phyloP scores from a whole-genome alignment of 2,329 filamentous ascomycete genomes.

The Ascocoryne sarcoides region DNA sequence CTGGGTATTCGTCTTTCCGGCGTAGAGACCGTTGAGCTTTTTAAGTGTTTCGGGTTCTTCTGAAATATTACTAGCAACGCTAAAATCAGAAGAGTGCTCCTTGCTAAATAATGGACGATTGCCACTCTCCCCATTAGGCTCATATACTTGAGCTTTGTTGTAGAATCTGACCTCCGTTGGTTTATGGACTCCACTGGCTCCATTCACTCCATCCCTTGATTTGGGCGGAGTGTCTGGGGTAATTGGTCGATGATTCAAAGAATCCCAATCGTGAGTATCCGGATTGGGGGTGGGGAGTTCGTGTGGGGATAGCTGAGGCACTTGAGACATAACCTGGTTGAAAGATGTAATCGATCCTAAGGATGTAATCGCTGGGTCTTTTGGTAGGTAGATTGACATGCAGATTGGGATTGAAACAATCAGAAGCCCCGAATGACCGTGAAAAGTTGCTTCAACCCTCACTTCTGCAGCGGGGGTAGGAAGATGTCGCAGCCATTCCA shows the following conservation, averaged over 20 bases:
- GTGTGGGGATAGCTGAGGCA: slow-evolving; percentile 7
- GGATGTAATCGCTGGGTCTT: slow-evolving; percentile 14
- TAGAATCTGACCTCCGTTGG: slow-evolving; percentile 11
- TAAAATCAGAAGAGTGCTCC: slow-evolving; percentile 12
- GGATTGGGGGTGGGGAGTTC: slow-evolving; percentile 18
- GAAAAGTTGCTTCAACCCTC: slow-evolving; percentile 19
- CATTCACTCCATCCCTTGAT: background rate
- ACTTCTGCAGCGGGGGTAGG: slow-evolving; percentile 16
- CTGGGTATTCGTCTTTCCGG: background rate
- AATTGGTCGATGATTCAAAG: background rate
- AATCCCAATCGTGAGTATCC: slow-evolving; percentile 5
- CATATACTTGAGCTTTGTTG: slow-evolving; percentile 5
- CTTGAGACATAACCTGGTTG: slow-evolving; percentile 12
- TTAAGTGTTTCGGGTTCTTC: background rate
- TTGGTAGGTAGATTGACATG: slow-evolving; percentile 19
- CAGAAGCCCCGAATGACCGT: slow-evolving; percentile 16
- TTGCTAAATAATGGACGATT: slow-evolving; percentile 6
- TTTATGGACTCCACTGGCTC: slow-evolving; percentile 5
- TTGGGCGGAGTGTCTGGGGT: background rate
- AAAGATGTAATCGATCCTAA: slow-evolving; percentile 17
- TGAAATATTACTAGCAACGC: slow-evolving; percentile 9
- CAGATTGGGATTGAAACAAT: slow-evolving; percentile 20
- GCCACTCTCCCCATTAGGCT: slow-evolving; percentile 2
- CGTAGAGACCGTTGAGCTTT: background rate
- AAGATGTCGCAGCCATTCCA: slow-evolving; percentile 16